Base-by-base conservation (phyloP, 106 monocot species). In the Cymbidium sinense region DNA sequence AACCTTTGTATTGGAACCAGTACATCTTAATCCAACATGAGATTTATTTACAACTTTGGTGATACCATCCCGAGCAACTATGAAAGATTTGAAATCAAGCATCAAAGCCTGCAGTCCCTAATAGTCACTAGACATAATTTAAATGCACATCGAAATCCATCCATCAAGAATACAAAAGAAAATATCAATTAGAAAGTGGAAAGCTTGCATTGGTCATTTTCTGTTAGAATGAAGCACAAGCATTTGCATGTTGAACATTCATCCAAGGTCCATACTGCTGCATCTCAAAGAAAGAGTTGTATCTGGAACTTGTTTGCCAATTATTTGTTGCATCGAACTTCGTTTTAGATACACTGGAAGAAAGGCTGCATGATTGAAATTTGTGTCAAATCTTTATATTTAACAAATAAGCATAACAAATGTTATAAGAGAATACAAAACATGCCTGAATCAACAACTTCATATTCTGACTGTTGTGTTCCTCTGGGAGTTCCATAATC, bases 261-360 rank as follows among this genome's bases (percentile, higher is more conserved):
- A 67, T 86, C 88, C 82, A 67, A 79, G 58, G 73, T 83, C 91
- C 91, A 82, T 86, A 70, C 82, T 85, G 91, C 82, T 83, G 91
- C 91, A 89, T 86, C 91, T 85, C 93, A 96, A 58, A 23, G 91
- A 84, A 75, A 94, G 96, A 81, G 96, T 93, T 33, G 96, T 96
- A 88, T 96, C 96, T 83, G 91, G 96, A 88, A 75, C 86, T 91
- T 91, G 86, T 77, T 85, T 88, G 93, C 80, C 79, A 86, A 86
- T 87, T 93, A 96, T 96, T 93, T 93, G 96, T 84, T 93, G 96
- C 85, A 96, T 85, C 89, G 93, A 91, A 91, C 90, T 93, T 94
- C 77, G 83, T 88, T 94, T 93, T 96, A 94, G 93, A 93, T 83
- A 94, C 91, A 90, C 94, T 92, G 88, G 89, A 88, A 93, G 91